Evolutionary conservation across 129 eudicot species (phyloP).

Genomic region (Dittrichia graveolens): DNA sequence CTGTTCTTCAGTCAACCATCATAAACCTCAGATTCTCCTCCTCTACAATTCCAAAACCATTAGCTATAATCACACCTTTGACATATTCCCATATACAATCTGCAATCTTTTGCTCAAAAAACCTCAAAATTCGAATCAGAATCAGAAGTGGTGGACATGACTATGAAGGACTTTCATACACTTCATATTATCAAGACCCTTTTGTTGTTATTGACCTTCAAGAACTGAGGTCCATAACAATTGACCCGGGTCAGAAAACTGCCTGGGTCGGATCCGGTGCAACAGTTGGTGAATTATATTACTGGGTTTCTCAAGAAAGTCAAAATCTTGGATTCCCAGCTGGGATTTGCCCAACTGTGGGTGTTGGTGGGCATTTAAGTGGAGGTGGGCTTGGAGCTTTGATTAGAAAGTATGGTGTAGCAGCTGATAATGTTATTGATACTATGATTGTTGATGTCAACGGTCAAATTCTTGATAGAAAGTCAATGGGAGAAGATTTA

Average conservation of each 20-base stretch:
- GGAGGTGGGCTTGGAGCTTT: slow-evolving; percentile 16
- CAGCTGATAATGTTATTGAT: slow-evolving; percentile 23
- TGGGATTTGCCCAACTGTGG: neutral
- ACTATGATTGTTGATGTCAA: slow-evolving; percentile 16
- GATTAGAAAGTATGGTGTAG: slow-evolving; percentile 14
- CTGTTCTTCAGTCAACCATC: slow-evolving; percentile 24
- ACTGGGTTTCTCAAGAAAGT: slow-evolving; percentile 7
- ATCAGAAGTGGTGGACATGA: slow-evolving; percentile 35
- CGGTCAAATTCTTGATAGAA: slow-evolving; percentile 14
- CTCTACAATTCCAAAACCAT: slow-evolving; percentile 19
- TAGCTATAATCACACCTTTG: slow-evolving; percentile 24
- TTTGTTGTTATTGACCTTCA: slow-evolving; percentile 19
- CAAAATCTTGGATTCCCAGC: slow-evolving; percentile 14
- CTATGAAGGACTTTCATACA: slow-evolving; percentile 22
- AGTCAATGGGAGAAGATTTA: slow-evolving; percentile 24
- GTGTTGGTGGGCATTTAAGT: slow-evolving; percentile 5
- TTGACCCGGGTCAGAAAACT: neutral
- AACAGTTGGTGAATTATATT: slow-evolving; percentile 6
- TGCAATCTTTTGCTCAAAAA: slow-evolving; percentile 12
- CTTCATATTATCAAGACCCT: slow-evolving; percentile 18
- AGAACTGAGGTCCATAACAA: neutral
- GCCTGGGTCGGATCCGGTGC: slow-evolving; percentile 12
- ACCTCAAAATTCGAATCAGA: slow-evolving; percentile 1
- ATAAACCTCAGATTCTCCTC: slow-evolving; percentile 24
- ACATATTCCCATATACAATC: slow-evolving; percentile 28